Conservation (phyloP, 352 stramenopile genomes). For the Lagenidium giganteum region DNA sequence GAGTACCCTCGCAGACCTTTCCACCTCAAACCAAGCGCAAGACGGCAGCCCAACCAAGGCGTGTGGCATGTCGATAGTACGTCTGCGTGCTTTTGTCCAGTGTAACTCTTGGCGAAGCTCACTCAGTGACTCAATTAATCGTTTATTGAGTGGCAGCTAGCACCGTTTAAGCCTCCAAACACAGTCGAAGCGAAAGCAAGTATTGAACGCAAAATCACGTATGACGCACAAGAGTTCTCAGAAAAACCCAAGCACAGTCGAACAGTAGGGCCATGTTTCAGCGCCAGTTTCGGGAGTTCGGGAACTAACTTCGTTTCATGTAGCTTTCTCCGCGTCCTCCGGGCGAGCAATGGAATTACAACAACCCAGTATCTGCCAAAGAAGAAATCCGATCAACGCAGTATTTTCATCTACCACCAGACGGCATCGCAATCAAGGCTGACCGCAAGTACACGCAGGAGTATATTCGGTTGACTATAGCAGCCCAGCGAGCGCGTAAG, state of each 20-base stretch:
- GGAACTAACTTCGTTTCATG: too few relatives aligned
- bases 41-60: neutral
- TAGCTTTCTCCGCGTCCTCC: too few relatives aligned
- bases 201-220: conserved; percentile 49
- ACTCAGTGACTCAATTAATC: neutral
- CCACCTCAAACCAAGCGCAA: neutral
- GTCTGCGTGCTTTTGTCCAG: too few relatives aligned
- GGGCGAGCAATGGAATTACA: conserved; percentile 35
- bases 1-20: conserved; percentile 3
- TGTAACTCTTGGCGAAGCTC: neutral
- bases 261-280: conserved; percentile 39
- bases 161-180: conserved; percentile 42
- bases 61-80: too few relatives aligned
- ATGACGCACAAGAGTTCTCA: conserved; percentile 44
- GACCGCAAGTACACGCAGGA: conserved; percentile 48
- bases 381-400: conserved; percentile 29
- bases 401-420: conserved; percentile 32
- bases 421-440: conserved; percentile 33
- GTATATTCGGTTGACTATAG: too few relatives aligned
- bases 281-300: too few relatives aligned
- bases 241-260: conserved; percentile 26
- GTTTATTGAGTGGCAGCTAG: too few relatives aligned
- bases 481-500: too few relatives aligned
- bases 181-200: conserved; percentile 39
- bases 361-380: conserved; percentile 27